These are phyloP conservation scores for Candida corydali DNA, from an alignment of 805 yeast species.

Conservation along the genomic window DNA sequence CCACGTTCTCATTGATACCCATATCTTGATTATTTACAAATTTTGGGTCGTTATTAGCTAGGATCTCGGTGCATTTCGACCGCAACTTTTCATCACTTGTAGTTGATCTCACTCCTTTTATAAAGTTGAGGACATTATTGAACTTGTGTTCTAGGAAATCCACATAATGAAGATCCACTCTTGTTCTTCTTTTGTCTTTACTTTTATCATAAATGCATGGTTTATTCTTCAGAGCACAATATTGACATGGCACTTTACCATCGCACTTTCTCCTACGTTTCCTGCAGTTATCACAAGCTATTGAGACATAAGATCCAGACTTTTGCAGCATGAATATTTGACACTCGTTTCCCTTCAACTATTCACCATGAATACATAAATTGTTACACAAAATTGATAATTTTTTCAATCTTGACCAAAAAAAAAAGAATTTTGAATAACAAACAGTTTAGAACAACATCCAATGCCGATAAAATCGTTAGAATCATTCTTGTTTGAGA, in stretches of 20 bases:
- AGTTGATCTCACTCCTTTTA: neutral
- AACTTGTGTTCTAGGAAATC: neutral
- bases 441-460: too few relatives aligned
- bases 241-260: neutral
- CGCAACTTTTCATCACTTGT: neutral
- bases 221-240: neutral
- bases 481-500: conserved; percentile 66
- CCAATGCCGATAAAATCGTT: conserved; percentile 53
- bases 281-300: conserved; percentile 1
- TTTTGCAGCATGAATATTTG: neutral
- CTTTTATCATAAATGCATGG: neutral
- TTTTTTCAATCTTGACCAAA: too few relatives aligned
- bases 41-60: neutral
- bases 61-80: neutral
- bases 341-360: too few relatives aligned
- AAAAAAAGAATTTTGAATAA: too few relatives aligned
- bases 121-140: neutral
- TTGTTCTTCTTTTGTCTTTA: neutral
- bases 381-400: too few relatives aligned
- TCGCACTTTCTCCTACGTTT: neutral
- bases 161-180: neutral
- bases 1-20: neutral
- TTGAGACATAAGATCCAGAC: neutral
- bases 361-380: too few relatives aligned
- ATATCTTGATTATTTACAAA: neutral